Conservation (phyloP, 352 stramenopile species). For the Globisporangium abappressorium region DNA sequence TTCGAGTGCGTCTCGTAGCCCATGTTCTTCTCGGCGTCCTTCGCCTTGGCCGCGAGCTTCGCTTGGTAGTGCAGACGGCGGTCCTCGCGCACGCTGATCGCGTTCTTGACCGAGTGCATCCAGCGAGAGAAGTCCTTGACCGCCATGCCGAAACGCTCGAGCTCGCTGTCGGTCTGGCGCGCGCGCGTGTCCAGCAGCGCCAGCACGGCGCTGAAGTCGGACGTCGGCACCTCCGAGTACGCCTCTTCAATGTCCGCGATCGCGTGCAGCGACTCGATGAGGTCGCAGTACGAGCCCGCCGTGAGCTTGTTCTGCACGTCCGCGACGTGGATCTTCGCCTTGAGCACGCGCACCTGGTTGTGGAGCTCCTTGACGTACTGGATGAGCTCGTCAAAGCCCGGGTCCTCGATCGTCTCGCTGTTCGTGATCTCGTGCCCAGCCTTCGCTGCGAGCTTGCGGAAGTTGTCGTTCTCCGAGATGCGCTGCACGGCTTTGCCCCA, state of each 20-base stretch:
- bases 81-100: constrained; percentile 74
- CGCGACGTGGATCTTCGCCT: constrained; percentile 54
- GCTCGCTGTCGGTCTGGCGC: constrained; percentile 66
- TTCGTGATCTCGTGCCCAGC: constrained; percentile 40
- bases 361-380: constrained; percentile 69
- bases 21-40: constrained; percentile 24
- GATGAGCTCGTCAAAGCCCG: constrained; percentile 57
- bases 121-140: constrained; percentile 75
- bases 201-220: constrained; percentile 62
- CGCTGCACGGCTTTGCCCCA: constrained; percentile 82
- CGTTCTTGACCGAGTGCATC: constrained; percentile 67
- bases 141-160: constrained; percentile 57
- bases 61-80: constrained; percentile 76
- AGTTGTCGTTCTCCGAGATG: constrained; percentile 75
- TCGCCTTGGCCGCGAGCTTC: constrained; percentile 49
- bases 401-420: constrained; percentile 58
- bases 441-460: constrained; percentile 60
- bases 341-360: constrained; percentile 56
- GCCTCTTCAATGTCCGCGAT: constrained; percentile 68
- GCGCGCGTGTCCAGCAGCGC: constrained; percentile 71
- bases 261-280: constrained; percentile 72
- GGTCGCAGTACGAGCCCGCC: constrained; percentile 74
- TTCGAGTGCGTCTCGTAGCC: constrained; percentile 24
- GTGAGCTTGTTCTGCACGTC: constrained; percentile 72
- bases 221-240: constrained; percentile 57